Evolutionary conservation across 495 filamentous ascomycete genomes (phyloP), one percentile per base, ranked within the genome.

Genomic region (Hypoxylon intermedium): DNA sequence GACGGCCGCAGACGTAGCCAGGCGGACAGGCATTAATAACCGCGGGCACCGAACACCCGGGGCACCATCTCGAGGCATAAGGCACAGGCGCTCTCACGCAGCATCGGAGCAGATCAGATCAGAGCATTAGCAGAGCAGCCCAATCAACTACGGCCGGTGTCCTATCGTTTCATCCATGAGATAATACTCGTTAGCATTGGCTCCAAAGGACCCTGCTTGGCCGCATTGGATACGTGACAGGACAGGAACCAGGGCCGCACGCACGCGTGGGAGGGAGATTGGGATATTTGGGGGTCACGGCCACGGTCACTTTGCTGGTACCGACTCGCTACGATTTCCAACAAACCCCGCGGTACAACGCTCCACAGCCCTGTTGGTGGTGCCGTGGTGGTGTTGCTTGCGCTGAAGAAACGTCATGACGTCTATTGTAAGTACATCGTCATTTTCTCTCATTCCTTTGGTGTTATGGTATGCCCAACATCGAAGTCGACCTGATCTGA

Each of bases 401-500:
- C 33, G 26, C 44, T 31, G 26, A 28, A 40, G 45, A 58, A 58
- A 51, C 68, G 58, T 53, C 72, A 78, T 78, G 75, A 76, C 75
- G 70, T 78, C 74, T 62, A 78, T 78, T 71, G 75, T 78, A 61
- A 76, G 75, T 74, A 33, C 54, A 23, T 61, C 47, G 28, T 57
- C 48, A 21, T 58, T 44, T 30, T 52, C 26, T 40, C 16, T 20
- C 24, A 26, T 26, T 4, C 7, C 7, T 26, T 40, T 31, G 15
- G 31, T 53, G 37, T 34, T 42, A 23, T 34, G 19, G 47, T 44
- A 6, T 43, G 44, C 16, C 54, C 45, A 38, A 23, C 24, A 26
- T 26, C 31, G 19, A 30, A 19, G 33, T 2, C 7, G 34, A 24
- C 34, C 34, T 40, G 9, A 40, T 26, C 43, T 9, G 38, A 60